phyloP scores from a whole-genome alignment of 1,284 basidiomycete species.

The Cutaneotrichosporon dermatis region DNA sequence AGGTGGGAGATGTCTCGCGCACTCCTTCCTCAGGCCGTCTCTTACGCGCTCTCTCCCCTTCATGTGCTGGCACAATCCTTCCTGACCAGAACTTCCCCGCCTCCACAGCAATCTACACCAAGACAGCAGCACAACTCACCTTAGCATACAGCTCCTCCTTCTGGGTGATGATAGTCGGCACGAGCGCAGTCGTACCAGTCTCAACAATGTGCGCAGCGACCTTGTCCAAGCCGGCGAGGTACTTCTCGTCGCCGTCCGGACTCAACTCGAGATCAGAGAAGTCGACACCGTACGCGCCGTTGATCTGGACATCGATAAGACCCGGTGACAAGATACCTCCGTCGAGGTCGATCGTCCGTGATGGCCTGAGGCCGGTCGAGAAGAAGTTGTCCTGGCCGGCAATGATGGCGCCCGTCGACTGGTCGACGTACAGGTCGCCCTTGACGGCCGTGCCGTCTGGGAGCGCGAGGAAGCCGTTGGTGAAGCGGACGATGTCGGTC shows the following conservation, averaged over 20 bases:
- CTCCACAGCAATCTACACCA: no score
- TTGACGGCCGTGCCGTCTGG: constrained; percentile 61
- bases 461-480: constrained; percentile 69
- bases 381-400: constrained; percentile 34
- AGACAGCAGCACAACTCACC: constrained; percentile 44
- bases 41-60: no score
- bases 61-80: no score
- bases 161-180: constrained; percentile 59
- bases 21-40: no score
- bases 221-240: constrained; percentile 63
- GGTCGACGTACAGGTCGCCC: constrained; percentile 37
- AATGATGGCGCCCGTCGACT: constrained; percentile 30
- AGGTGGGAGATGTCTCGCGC: no score
- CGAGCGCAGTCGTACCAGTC: constrained; percentile 80
- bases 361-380: constrained; percentile 14
- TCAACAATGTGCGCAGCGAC: constrained; percentile 73
- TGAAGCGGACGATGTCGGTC: constrained; percentile 64
- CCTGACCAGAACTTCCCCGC: no score
- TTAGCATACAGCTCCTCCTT: constrained; percentile 37
- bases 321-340: constrained; percentile 72
- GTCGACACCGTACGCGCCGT: constrained; percentile 85
- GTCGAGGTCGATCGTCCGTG: constrained; percentile 45
- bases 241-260: constrained; percentile 62
- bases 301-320: constrained; percentile 65
- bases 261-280: constrained; percentile 64